Conservation (phyloP, 2,329 filamentous ascomycete species). For the Fusarium coffeatum region DNA sequence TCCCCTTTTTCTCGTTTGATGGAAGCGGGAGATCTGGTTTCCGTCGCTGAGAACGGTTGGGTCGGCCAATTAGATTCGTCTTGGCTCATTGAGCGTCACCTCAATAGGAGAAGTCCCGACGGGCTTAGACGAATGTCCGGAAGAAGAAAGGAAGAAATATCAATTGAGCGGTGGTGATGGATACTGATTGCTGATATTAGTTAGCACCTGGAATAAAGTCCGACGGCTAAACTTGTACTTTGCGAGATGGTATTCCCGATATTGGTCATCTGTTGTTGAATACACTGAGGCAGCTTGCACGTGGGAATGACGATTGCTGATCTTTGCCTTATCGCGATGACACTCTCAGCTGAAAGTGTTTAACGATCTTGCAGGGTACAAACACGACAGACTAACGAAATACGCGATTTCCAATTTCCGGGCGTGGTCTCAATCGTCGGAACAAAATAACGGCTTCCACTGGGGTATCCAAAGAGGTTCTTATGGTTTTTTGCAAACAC, state of each 20-base stretch:
- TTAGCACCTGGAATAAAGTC: background rate
- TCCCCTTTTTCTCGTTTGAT: background rate
- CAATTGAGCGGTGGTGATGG: background rate
- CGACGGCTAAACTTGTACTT: background rate
- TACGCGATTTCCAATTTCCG: no score
- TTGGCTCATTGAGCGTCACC: background rate
- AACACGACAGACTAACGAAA: accelerated
- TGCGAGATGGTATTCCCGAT: accelerated
- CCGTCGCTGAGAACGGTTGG: background rate
- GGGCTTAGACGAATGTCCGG: background rate
- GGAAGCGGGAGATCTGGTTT: background rate
- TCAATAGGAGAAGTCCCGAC: background rate
- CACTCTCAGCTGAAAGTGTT: background rate
- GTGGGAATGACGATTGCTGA: background rate
- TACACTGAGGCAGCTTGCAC: accelerated
- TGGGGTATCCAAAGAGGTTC: no score
- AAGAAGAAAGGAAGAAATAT: background rate
- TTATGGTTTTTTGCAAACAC: accelerated
- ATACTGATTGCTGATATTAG: accelerated
- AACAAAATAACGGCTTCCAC: no score
- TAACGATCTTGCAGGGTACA: background rate
- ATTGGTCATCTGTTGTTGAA: accelerated
- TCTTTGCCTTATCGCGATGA: background rate
- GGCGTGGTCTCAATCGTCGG: no score
- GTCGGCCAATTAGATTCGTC: background rate